Base-by-base conservation (phyloP, 352 stramenopile species). In the Phytopythium aichiense region DNA sequence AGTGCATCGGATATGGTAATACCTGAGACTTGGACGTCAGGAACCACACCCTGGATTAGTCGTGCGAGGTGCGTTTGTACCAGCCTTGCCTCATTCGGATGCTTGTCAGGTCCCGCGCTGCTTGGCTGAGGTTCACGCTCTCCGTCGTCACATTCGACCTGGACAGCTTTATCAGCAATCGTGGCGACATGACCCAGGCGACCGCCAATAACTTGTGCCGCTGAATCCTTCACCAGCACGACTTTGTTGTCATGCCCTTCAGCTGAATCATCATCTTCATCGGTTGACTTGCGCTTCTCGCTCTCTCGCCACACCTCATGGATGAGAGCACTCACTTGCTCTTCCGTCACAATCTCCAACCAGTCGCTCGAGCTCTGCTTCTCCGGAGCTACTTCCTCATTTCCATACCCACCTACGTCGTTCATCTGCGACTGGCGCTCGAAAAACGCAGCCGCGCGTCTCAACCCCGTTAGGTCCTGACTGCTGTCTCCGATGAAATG, bases 291-390 rank as follows among this genome's bases (percentile, higher is more conserved):
- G 53, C 6, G 7, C 9, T 63, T 37, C 16, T 70, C 58, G 15
- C 55, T 75, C 40, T 81, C 66, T 58, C 69, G 77, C 68, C 74
- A 69, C 46, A 85, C 64, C 45, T 83, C 64, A 16, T 73, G 66
- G n/a, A 85, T 66, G 42, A 85, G 52, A 2, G 60, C 48, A 46
- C 64, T 58, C 13, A 84, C 73, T 71, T 87, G 72, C 40, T 87
- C 74, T 68, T 83, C 74, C 1, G 69, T 74, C 16, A 86, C 66
- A 28, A 78, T n/a, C 3, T 72, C 49, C 12, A 74, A 35, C 76
- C 73, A 85, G 22, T 63, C 69, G 1, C 42, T 25, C 5, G 64
- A 49, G 46, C 62, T 57, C 48, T 37, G 48, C 5, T 11, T 40
- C 35, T 64, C 60, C 0, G 49, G 22, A n/a, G 54, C 58, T n/a